phyloP scores from a whole-genome alignment of 2,329 filamentous ascomycete species.

The Polytolypa hystricis region DNA sequence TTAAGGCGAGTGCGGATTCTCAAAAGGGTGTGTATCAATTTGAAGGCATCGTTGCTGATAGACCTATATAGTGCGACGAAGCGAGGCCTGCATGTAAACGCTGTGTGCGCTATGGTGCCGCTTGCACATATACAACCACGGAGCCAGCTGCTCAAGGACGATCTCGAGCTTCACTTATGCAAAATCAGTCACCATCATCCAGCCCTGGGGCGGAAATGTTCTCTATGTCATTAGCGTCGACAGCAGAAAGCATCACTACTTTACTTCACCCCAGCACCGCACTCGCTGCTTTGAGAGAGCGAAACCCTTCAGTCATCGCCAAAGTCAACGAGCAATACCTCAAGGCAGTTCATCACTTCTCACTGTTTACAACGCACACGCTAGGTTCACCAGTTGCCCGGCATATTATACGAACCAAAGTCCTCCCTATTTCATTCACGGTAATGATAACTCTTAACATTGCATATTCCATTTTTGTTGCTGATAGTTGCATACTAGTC shows the following conservation, averaged over 20 bases:
- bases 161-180: too few species aligned
- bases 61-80: constrained; percentile 20
- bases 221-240: constrained; percentile 4
- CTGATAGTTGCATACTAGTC: constrained; percentile 14
- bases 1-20: too few species aligned
- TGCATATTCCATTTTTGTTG: too few species aligned
- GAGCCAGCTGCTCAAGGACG: too few species aligned
- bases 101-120: constrained; percentile 16
- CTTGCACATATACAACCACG: constrained; percentile 15
- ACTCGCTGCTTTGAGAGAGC: neutral
- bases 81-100: constrained; percentile 17
- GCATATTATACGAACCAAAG: constrained; percentile 8
- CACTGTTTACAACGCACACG: constrained; percentile 8
- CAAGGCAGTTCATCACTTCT: constrained; percentile 9
- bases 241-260: constrained; percentile 3
- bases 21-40: constrained; percentile 12
- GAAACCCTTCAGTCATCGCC: neutral
- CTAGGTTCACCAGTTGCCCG: constrained; percentile 7
- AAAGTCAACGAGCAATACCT: constrained; percentile 1
- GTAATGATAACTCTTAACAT: constrained; percentile 19
- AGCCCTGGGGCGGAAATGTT: too few species aligned
- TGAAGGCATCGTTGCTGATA: neutral
- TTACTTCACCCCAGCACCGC: constrained; percentile 1
- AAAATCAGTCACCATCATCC: too few species aligned
- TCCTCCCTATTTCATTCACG: constrained; percentile 7